These are phyloP conservation scores for Nidularia sp. DNA, from an alignment of 768 basidiomycete genomes.

Conservation along the genomic window DNA sequence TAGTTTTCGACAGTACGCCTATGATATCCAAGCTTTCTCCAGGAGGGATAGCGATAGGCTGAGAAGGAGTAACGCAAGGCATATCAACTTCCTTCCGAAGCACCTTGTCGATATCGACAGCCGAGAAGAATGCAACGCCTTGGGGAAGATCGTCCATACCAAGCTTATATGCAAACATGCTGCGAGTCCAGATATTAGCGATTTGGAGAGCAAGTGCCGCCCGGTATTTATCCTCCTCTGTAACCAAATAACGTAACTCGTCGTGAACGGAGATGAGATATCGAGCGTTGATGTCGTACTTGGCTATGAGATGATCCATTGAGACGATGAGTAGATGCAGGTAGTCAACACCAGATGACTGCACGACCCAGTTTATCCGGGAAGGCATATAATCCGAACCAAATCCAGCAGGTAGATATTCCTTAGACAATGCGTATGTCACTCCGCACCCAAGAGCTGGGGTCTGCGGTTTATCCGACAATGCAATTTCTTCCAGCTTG, in stretches of 20 bases:
- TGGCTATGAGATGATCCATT: slow-evolving; percentile 82
- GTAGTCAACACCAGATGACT: slow-evolving; percentile 97
- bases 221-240: slow-evolving; percentile 87
- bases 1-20: slow-evolving; percentile 60
- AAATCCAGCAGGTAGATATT: slow-evolving; percentile 77
- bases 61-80: slow-evolving; percentile 92
- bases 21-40: slow-evolving; percentile 85
- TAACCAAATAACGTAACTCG: slow-evolving; percentile 90
- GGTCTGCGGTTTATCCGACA: slow-evolving; percentile 82
- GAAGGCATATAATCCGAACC: slow-evolving; percentile 91
- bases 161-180: slow-evolving; percentile 85
- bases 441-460: slow-evolving; percentile 94
- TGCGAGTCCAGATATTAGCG: slow-evolving; percentile 93
- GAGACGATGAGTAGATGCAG: slow-evolving; percentile 93
- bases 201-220: slow-evolving; percentile 90
- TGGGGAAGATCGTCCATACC: slow-evolving; percentile 96
- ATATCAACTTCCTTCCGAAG: slow-evolving; percentile 95
- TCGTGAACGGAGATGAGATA: slow-evolving; percentile 98
- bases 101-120: slow-evolving; percentile 88
- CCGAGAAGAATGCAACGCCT: slow-evolving; percentile 95
- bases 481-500: slow-evolving; percentile 92
- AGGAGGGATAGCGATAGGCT: slow-evolving; percentile 74
- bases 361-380: slow-evolving; percentile 98
- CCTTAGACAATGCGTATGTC: slow-evolving; percentile 89
- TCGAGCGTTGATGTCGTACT: slow-evolving; percentile 82